Evolutionary conservation across 2,329 filamentous ascomycete species (phyloP), one percentile per base, ranked within the genome.

Genomic region (Nigrograna mackinnonii): DNA sequence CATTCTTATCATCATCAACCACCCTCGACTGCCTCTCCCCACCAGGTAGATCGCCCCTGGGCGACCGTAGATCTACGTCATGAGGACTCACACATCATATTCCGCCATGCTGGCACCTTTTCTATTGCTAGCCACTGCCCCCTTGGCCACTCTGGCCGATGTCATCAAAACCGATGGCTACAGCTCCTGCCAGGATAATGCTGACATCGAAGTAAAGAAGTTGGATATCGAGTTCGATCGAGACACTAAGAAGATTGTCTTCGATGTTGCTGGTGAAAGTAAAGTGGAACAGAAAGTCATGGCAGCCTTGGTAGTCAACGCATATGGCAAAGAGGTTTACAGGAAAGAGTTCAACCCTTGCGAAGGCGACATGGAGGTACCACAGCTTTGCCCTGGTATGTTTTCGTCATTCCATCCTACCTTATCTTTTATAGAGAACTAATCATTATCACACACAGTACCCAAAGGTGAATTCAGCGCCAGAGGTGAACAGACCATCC

Each of bases 271-370:
- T 22, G 94, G 92, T 47, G 84, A 80, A 46, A 96, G 88, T 65
- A 70, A 71, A 40, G 81, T 80, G 64, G 69, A 79, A 54, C 89
- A 94, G 67, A 91, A 96, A 54, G 89, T 97, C 46, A 87, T 80
- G 41, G 91, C 90, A 12, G 74, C 73, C 13, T 75, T 97, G 45
- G 79, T 82, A 17, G 87, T 96, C 28, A 86, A 79, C 19, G 92
- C 92, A 6, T 97, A 97, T 62, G 94, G 94, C 46, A 82, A 82
- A 44, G 70, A 86, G 47, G 82, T 96, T 18, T 97, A 95, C 71
- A 76, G 79, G 28, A 88, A 89, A 46, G 74, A 72, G 4, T 96
- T 97, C 70, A 84, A 96, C 61, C 94, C 94, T 24, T 99, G 94
- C 68, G 79, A 84, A 14, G 55, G 71, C 2, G 70, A 63, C 26